Base-by-base conservation (phyloP, 495 filamentous ascomycete species). In the Aspergillus ellipticus region DNA sequence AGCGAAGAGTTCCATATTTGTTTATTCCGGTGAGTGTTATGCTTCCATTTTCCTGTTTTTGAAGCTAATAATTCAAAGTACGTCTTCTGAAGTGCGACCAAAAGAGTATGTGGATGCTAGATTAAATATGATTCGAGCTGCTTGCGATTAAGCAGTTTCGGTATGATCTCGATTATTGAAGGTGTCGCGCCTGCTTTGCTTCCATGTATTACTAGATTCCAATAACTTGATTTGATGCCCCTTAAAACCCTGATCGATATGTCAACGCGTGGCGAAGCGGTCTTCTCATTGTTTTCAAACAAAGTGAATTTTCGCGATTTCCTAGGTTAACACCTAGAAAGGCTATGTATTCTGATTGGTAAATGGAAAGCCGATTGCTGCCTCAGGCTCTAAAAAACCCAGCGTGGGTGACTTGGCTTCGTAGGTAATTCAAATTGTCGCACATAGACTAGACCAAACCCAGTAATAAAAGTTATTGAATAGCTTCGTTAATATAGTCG, bases 11-110 rank as follows among this genome's bases (percentile, higher is more conserved):
- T 42, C 93, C 93, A 24, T 96, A 91, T 73, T 71, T 96, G 53
- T 96, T 97, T 63, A 96, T 98, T 79, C 93, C 93, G 58, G 92
- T 96, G 72, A 79, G 91, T 86, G 58, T 45, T 50, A 19, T 19
- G 0, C 10, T 1, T 19, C 6, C 15, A 13, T n/a, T 19, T 42
- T 5, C 4, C n/a, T 43, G 4, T 4, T 20, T 10, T 22, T 42
- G 20, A 35, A 35, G 41, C 58, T 61, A 45, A 61, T 19, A n/a
- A 15, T 3, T 21, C 5, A 15, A 6, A 61, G 59, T 61, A 61
- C 46, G 55, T 61, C 29, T 42, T 61, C 26, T 61, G 51, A 61
- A 49, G 15, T 33, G 37, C 5, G 7, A 19, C 17, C 24, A 37
- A 39, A 16, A 17, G 42, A 46, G 9, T 2, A 31, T 37, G 13